These are phyloP conservation scores for Emmonsiellopsis sp. DNA, from an alignment of 2,329 filamentous ascomycete genomes.

Conservation along the genomic window DNA sequence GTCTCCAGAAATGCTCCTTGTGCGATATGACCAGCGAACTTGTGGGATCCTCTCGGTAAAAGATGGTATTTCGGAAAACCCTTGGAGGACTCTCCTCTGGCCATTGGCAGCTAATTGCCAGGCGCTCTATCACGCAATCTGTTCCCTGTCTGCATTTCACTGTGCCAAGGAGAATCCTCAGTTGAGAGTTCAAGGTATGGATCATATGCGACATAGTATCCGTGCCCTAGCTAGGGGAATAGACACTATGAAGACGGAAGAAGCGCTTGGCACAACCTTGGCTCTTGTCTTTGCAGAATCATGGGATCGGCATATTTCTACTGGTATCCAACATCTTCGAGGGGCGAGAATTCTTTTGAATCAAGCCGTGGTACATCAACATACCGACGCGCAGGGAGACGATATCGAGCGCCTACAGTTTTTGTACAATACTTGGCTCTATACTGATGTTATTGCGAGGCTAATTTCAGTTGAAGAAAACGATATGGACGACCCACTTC, in stretches of 20 bases:
- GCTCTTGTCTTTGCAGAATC: constrained; percentile 60
- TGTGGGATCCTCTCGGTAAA: constrained; percentile 64
- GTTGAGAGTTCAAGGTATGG: constrained; percentile 53
- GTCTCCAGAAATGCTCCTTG: constrained; percentile 52
- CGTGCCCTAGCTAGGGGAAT: constrained; percentile 49
- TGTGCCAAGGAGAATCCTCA: constrained; percentile 48
- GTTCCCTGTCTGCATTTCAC: constrained; percentile 61
- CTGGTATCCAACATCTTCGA: constrained; percentile 59
- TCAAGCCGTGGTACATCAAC: constrained; percentile 42
- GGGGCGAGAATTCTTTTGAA: constrained; percentile 57
- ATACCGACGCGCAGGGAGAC: background rate
- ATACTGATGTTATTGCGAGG: constrained; percentile 63
- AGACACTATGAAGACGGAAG: constrained; percentile 54
- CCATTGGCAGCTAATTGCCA: constrained; percentile 55
- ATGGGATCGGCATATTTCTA: constrained; percentile 61
- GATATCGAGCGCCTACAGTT: constrained; percentile 43
- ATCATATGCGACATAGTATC: constrained; percentile 59
- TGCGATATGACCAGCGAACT: constrained; percentile 56
- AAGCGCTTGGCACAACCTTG: constrained; percentile 60
- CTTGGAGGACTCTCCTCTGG: constrained; percentile 63
- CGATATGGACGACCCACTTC: constrained; percentile 37
- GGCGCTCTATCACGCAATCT: constrained; percentile 58
- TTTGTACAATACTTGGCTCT: constrained; percentile 62
- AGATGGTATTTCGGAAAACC: constrained; percentile 59
- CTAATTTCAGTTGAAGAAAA: constrained; percentile 54